Evolutionary conservation across 2,329 filamentous ascomycete genomes (phyloP), one percentile per base, ranked within the genome.

Genomic region (Hypoxylon sp.): DNA sequence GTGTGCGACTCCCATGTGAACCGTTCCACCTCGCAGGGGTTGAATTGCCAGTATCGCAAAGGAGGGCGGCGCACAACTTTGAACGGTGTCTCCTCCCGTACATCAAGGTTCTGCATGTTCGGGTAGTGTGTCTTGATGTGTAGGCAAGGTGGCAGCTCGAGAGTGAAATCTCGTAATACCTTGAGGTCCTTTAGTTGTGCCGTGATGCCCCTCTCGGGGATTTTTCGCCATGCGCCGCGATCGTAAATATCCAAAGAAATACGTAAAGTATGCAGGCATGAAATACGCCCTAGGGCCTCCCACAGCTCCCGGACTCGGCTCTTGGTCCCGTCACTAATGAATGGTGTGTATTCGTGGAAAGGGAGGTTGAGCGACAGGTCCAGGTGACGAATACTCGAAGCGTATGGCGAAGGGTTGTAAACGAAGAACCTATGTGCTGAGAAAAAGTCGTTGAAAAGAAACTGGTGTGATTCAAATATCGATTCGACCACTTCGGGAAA

Each of bases 1-100:
- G 61, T 53, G 41, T 71, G 57, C 25, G 68, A 73, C 41, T 76
- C 69, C 75, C 75, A 78, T 46, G 32, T 69, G 53, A 78, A 76
- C 21, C 72, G 69, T 52, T 77, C 75, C 34, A 77, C 74, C 28
- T 74, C 71, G 21, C 75, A 72, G 2, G 75, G 74, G 5, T 46
- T 62, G 46, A 77, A 77, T n/a, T 76, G 72, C 76, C 76, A 78
- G 59, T 77, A 78, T 10, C 76, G 68, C 14, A 77, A 48, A 19
- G 67, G 63, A 13, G 74, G 69, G 11, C 75, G 73, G 4, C 76
- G 72, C 19, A 70, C 68, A 45, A 78, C 52, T 11, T 56, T 25
- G 43, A 77, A 77, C 3, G 69, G 66, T 7, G 41, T 45, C 7
- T 67, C 53, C 23, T 43, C 68, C 4, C 65, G 38, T 0, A 45